These are phyloP conservation scores for Hyphochytrium catenoides DNA, from an alignment of 352 stramenopile genomes.

Conservation along the genomic window DNA sequence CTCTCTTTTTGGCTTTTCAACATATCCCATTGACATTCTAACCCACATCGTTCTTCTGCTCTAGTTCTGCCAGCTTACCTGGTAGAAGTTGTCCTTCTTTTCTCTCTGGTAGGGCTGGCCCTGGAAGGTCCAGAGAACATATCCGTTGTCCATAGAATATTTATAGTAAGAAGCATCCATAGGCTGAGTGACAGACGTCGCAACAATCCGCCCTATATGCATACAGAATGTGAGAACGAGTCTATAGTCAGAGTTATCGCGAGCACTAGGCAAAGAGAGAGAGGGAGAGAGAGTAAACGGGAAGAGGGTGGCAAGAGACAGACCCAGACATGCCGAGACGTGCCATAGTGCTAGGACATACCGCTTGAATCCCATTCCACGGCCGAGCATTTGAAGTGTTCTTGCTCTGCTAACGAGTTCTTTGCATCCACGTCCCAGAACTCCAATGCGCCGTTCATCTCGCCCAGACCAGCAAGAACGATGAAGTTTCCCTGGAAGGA, in stretches of 20 bases:
- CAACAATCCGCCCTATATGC: conserved; percentile 80
- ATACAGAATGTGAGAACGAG: too few relatives aligned
- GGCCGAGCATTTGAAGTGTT: conserved; percentile 95
- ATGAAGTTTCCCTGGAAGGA: conserved; percentile 61
- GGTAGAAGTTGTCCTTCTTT: conserved; percentile 93
- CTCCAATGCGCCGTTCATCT: conserved; percentile 84
- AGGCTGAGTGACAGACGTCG: conserved; percentile 82
- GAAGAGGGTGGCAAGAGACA: too few relatives aligned
- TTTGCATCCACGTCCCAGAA: conserved; percentile 93
- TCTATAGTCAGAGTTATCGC: too few relatives aligned
- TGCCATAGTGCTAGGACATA: too few relatives aligned
- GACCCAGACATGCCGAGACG: too few relatives aligned
- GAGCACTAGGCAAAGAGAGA: too few relatives aligned
- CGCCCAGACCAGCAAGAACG: conserved; percentile 75
- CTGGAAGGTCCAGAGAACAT: conserved; percentile 94
- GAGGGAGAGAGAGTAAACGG: too few relatives aligned
- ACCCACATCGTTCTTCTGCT: neutral
- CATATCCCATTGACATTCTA: neutral
- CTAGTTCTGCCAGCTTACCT: conserved; percentile 33
- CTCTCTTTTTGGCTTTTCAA: neutral
- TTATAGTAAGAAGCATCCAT: conserved; percentile 84
- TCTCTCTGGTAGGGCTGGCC: conserved; percentile 77
- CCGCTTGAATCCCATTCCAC: conserved; percentile 93
- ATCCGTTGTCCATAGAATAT: conserved; percentile 97
- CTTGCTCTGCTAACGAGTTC: conserved; percentile 76